Base-by-base conservation (phyloP, 2,329 filamentous ascomycete genomes). In the Xylaria sp. region DNA sequence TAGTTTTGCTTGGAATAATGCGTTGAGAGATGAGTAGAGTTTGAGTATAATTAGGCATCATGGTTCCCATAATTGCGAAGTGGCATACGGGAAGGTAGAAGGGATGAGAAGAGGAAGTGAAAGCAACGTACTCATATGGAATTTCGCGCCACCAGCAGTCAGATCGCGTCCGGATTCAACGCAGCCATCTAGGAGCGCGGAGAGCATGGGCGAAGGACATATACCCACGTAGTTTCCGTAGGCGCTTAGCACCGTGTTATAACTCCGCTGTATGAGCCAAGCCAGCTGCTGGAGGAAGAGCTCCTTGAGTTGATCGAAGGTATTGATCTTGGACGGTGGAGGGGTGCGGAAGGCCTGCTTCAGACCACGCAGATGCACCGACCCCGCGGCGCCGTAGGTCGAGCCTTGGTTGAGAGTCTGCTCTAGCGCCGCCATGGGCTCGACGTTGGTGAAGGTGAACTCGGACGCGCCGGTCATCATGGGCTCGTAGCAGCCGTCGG, bases 281-380 rank as follows among this genome's bases (percentile, higher is more conserved):
- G 20, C 18, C 20, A 69, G 60, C 52, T 69, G 67, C 48, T 69
- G 34, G 13, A 69, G 50, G 57, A 69, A 69, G 34, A 69, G 58
- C 0, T 23, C 45, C 52, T 69, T 18, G 6, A 69, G 39, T 3
- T 67, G 25, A 6, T 12, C 30, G 28, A 69, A 69, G 15, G 41
- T 23, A 13, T 45, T 52, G 60, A 69, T 69, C 56, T 67, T 18
- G 13, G 9, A 18, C 13, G 60, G 57, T 0, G 45, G 41, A 15
- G 61, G 57, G 18, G 67, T 65, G n/a, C 67, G 67, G 57, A 61
- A 69, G 8, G 67, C 43, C 67, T 67, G 50, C 64, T 69, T 69
- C 52, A 69, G 56, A 18, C 67, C 67, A n/a, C 67, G 67, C 1
- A 69, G 65, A 34, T 69, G 39, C n/a, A 69, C 67, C 39, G 67